Conservation (phyloP, 805 yeast species). For the Kluyveromyces dobzhanskii region DNA sequence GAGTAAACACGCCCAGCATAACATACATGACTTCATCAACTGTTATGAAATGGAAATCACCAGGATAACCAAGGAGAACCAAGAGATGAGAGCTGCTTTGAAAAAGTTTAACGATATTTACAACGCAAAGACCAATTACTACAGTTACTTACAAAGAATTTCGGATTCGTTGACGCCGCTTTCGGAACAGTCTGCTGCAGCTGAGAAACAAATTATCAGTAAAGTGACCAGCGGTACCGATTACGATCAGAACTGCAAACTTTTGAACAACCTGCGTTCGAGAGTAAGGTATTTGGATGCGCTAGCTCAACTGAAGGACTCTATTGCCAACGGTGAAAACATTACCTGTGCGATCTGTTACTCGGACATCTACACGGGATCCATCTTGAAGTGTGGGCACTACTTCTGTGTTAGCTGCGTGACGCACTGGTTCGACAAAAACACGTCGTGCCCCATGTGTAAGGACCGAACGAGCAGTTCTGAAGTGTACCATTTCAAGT, state of each 20-base stretch:
- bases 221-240: slow-evolving; percentile 17
- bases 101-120: slow-evolving; percentile 54
- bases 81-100: slow-evolving; percentile 33
- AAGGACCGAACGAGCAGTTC: slow-evolving; percentile 40
- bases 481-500: slow-evolving; percentile 65
- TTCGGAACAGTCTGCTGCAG: slow-evolving; percentile 21
- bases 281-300: slow-evolving; percentile 43
- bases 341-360: slow-evolving; percentile 72
- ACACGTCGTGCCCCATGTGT: slow-evolving; percentile 73
- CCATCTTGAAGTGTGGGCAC: slow-evolving; percentile 87
- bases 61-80: slow-evolving; percentile 18
- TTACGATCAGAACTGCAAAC: slow-evolving; percentile 15
- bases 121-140: slow-evolving; percentile 76
- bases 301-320: slow-evolving; percentile 25
- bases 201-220: slow-evolving; percentile 13
- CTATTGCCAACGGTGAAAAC: slow-evolving; percentile 24
- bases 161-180: slow-evolving; percentile 71
- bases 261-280: slow-evolving; percentile 28
- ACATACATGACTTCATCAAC: slow-evolving; percentile 19
- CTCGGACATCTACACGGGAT: slow-evolving; percentile 59
- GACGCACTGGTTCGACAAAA: slow-evolving; percentile 56
- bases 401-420: slow-evolving; percentile 80
- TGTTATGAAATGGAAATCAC: slow-evolving; percentile 16
- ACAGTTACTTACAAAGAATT: slow-evolving; percentile 72
- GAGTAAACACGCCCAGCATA: slow-evolving; percentile 2